These are phyloP conservation scores for Mikania micrantha DNA, from an alignment of 129 eudicot species.

Conservation along the genomic window DNA sequence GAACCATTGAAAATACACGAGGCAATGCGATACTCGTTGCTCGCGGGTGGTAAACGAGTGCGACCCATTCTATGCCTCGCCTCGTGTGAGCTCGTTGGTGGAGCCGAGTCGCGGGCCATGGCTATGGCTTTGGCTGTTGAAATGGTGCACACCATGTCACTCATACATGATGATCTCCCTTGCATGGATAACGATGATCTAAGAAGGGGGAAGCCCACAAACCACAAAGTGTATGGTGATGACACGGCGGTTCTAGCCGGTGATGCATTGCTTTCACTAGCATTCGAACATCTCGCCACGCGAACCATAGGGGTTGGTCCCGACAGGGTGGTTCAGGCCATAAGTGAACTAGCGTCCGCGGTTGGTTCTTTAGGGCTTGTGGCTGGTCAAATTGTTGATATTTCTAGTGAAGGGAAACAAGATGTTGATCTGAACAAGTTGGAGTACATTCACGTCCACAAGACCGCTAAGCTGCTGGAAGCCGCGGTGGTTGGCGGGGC, in stretches of 20 bases:
- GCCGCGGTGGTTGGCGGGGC: constrained; percentile 69
- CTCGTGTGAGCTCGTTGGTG: constrained; percentile 58
- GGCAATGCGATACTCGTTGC: constrained; percentile 66
- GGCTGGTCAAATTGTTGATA: constrained; percentile 55
- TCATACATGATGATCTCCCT: constrained; percentile 65
- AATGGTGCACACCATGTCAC: constrained; percentile 73
- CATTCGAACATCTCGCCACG: constrained; percentile 50
- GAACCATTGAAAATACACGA: constrained; percentile 49
- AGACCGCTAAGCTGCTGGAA: constrained; percentile 49
- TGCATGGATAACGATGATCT: constrained; percentile 71
- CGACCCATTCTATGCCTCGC: constrained; percentile 55
- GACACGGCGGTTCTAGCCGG: constrained; percentile 58
- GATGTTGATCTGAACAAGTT: constrained; percentile 28
- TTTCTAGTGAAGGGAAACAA: constrained; percentile 42
- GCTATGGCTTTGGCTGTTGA: constrained; percentile 50
- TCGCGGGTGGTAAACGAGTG: constrained; percentile 59
- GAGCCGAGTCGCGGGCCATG: constrained; percentile 29
- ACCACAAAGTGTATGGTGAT: constrained; percentile 51
- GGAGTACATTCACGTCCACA: constrained; percentile 59
- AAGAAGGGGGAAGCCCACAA: constrained; percentile 54
- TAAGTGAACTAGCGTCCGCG: constrained; percentile 50
- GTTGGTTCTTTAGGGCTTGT: constrained; percentile 55
- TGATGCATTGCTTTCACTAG: constrained; percentile 49
- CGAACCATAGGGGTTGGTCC: constrained; percentile 20
- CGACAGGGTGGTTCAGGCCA: constrained; percentile 34